Evolutionary conservation across 495 filamentous ascomycete genomes (phyloP), one percentile per base, ranked within the genome.

Genomic region (Platismatia glauca): DNA sequence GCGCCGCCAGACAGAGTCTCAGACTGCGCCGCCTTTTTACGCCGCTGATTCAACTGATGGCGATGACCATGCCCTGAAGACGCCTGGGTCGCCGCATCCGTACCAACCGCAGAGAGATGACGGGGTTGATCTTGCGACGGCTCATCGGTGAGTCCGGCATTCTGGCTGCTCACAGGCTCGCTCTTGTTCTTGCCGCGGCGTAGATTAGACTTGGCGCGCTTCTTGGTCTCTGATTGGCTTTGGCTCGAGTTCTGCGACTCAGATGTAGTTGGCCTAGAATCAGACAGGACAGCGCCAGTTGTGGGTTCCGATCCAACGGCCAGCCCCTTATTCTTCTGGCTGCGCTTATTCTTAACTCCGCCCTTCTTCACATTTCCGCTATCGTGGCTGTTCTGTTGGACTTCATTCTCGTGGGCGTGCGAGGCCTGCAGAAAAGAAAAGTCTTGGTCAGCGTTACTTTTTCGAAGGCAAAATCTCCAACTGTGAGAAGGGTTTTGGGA

Each of bases 131-230:
- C 52, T 7, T 20, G 24, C 8, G 22, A 13, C 9, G 58, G 29
- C 50, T 38, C 38, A 24, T 64, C 63, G 12, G n/a, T 57, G 20
- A 52, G 11, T 16, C 63, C 58, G 27, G 56, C 58, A 33, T 29
- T 55, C 22, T 63, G 39, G 24, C 55, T 63, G 3, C 11, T 43
- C 22, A 33, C 57, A 41, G 39, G 63, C 50, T 33, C 58, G 48
- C 61, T 63, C 41, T 41, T 63, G 20, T 29, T 58, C 39, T 58
- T 52, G 29, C 41, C 37, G 31, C 55, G 55, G 39, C 61, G 61
- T 58, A 24, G 53, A 7, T 44, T 41, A 13, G 38, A 31, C 15
- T 62, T 37, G n/a, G 12, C 12, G 9, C 41, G 38, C 20, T 58
- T 58, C 55, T 55, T 44, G 16, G 9, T 39, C 50, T 24, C 50